Base-by-base conservation (phyloP, 805 yeast species). In the Suhomyces pyralidae region DNA sequence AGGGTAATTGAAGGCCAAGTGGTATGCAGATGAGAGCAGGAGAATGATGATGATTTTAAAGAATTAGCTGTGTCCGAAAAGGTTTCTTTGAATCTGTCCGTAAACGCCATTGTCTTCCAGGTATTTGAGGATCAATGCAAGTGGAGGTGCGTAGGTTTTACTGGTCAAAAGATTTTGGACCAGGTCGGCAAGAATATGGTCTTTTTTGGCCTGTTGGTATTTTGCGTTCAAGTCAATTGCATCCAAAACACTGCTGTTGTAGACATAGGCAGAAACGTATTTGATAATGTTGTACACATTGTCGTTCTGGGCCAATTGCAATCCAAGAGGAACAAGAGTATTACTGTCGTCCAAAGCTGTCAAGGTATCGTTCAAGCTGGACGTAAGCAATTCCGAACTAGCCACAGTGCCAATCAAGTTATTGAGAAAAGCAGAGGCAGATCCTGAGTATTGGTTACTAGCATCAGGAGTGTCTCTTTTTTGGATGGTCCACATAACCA, bases 181-280 rank as follows among this genome's bases (percentile, higher is more conserved):
- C 1, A 53, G 52, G 34, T 66, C 55, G 9, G 69, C 55, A 44
- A 74, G 54, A 1, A 55, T 7, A 2, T 60, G 57, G 5, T 50
- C 44, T 46, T 64, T 61, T 55, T 71, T 74, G 6, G 61, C 62
- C 12, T 60, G 30, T 7, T 52, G 57, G 45, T 57, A 68, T 47
- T 53, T 54, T 1, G 57, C 51, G 50, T 66, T 61, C 32, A 70
- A 43, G 50, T 71, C 73, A 15, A 73, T 52, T 30, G 64, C 59
- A 51, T 70, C 60, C 30, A 73, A 63, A 3, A 62, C 71, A 3
- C 76, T 77, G 17, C 63, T 61, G 42, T 68, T 52, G 56, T 72
- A 72, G 5, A 74, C 56, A 45, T 66, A 61, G 22, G 61, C 61
- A 5, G 64, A 53, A 51, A 71, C 60, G 36, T 57, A 52, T 14